phyloP scores from a whole-genome alignment of 2,329 filamentous ascomycete genomes.

The Fusarium brachygibbosum region DNA sequence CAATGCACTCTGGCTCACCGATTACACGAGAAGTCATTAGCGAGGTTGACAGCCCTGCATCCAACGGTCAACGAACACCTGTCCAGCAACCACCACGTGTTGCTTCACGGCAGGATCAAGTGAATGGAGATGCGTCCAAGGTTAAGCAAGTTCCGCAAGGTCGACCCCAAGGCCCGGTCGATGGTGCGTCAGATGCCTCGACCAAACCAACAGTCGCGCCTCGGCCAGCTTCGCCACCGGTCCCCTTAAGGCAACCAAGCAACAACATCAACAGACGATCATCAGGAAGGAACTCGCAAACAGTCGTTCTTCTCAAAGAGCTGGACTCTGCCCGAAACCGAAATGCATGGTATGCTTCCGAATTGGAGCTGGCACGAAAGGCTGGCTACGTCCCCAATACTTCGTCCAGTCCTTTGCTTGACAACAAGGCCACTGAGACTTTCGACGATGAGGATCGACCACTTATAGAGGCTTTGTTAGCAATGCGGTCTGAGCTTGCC shows the following conservation, averaged over 20 bases:
- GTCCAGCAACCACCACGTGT: slow-evolving; percentile 62
- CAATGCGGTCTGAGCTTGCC: slow-evolving; percentile 89
- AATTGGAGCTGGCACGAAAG: slow-evolving; percentile 91
- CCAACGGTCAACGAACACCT: slow-evolving; percentile 75
- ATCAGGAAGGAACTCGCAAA: slow-evolving; percentile 73
- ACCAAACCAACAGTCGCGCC: slow-evolving; percentile 53
- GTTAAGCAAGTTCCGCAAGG: slow-evolving; percentile 50
- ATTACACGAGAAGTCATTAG: slow-evolving; percentile 54
- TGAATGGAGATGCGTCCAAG: slow-evolving; percentile 52
- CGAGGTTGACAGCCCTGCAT: slow-evolving; percentile 64
- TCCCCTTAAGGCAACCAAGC: slow-evolving; percentile 68
- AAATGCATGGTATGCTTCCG: slow-evolving; percentile 97
- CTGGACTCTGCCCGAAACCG: slow-evolving; percentile 85
- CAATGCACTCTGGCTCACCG: slow-evolving; percentile 57
- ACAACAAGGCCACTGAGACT: slow-evolving; percentile 80
- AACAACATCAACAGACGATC: slow-evolving; percentile 71
- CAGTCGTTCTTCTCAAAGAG: slow-evolving; percentile 85
- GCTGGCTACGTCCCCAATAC: slow-evolving; percentile 84
- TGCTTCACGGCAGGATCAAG: slow-evolving; percentile 55
- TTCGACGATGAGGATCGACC: slow-evolving; percentile 94
- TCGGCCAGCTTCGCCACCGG: slow-evolving; percentile 70
- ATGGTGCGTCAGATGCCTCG: slow-evolving; percentile 73
- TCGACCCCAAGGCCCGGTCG: slow-evolving; percentile 74
- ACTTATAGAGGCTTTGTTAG: slow-evolving; percentile 89
- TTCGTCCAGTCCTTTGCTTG: slow-evolving; percentile 78